A percentile compares a stretch with the other conserved stretches of the same genome.
phyloP scores from a whole-genome alignment of 371 early-diverging fungal genomes.

The Mucor indicus region DNA sequence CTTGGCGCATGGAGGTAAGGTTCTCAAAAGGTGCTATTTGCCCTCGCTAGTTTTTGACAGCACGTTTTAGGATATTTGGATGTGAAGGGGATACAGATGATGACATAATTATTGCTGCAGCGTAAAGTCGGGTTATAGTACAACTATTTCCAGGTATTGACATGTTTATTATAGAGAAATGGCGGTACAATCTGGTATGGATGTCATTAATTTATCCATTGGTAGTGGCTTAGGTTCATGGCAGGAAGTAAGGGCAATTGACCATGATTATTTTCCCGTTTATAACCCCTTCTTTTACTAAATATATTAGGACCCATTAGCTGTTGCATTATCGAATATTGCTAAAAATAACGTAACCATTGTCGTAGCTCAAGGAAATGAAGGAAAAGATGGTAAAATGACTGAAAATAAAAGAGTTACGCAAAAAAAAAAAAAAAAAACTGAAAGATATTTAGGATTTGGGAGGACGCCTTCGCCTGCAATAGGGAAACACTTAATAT shows the following conservation, averaged over 20 bases:
- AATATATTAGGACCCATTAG: constrained; percentile 5
- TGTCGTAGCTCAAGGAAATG: constrained; percentile 33
- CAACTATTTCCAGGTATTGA: not conserved
- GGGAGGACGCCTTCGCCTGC: constrained; percentile 34
- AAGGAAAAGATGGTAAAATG: constrained; percentile 25
- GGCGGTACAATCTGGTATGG: constrained; percentile 32
- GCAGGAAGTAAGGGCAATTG: constrained; percentile 29
- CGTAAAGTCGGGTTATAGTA: no score
- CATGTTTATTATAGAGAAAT: constrained; percentile 7
- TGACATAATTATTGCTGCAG: no score
- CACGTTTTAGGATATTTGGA: no score
- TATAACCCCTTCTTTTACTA: no score
- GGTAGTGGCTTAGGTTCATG: constrained; percentile 50
- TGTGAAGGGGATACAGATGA: no score
- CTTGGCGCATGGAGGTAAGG: constrained; percentile 42
- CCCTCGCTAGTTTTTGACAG: no score
- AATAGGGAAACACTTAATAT: constrained; percentile 36
- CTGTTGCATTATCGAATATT: constrained; percentile 5
- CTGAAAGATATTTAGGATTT: constrained; percentile 1
- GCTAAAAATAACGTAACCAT: constrained; percentile 5
- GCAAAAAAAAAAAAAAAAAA: no score
- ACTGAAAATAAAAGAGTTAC: not conserved
- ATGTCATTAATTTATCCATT: constrained; percentile 21
- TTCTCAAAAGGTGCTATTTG: no score
- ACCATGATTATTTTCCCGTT: not conserved